These are phyloP conservation scores for Xylariomycetidae sp. DNA, from an alignment of 2,329 filamentous ascomycete genomes.

Conservation along the genomic window DNA sequence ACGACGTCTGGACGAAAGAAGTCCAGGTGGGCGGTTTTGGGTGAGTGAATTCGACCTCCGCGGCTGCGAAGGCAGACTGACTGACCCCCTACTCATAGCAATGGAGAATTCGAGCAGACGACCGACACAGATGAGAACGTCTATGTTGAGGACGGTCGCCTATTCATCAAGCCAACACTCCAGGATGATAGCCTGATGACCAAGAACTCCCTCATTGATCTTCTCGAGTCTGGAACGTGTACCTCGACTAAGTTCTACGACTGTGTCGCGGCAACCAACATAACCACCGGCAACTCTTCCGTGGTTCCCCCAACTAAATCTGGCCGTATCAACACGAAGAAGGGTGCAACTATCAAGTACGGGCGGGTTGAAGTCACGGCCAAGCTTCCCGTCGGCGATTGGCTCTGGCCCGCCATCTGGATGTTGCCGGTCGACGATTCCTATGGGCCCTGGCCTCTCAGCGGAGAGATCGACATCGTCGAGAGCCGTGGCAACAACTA, in stretches of 20 bases:
- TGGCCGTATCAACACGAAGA: slow-evolving; percentile 70
- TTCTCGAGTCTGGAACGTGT: slow-evolving; percentile 60
- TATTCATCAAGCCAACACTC: slow-evolving; percentile 72
- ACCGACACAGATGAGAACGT: slow-evolving; percentile 68
- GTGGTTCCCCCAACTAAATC: slow-evolving; percentile 75
- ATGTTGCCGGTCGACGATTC: slow-evolving; percentile 69
- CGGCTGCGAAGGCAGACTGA: not conserved
- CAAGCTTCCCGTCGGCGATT: slow-evolving; percentile 70
- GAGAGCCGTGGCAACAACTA: slow-evolving; percentile 80
- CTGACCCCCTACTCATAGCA: slow-evolving; percentile 39
- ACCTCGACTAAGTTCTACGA: slow-evolving; percentile 52
- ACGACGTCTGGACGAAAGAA: slow-evolving; percentile 65
- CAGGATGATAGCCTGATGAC: slow-evolving; percentile 63
- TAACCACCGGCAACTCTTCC: slow-evolving; percentile 60
- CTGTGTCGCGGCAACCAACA: slow-evolving; percentile 69
- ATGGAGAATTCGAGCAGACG: slow-evolving; percentile 76
- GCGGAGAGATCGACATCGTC: slow-evolving; percentile 78
- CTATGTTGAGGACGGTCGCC: slow-evolving; percentile 60
- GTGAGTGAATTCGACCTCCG: slow-evolving; percentile 39
- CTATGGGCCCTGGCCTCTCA: slow-evolving; percentile 73
- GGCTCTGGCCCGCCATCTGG: slow-evolving; percentile 91
- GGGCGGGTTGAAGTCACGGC: slow-evolving; percentile 76
- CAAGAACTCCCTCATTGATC: slow-evolving; percentile 61
- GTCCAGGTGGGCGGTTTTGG: slow-evolving; percentile 70
- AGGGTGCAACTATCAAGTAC: slow-evolving; percentile 66